Base-by-base conservation (phyloP, 2,329 filamentous ascomycete genomes). In the Diaporthe vexans region DNA sequence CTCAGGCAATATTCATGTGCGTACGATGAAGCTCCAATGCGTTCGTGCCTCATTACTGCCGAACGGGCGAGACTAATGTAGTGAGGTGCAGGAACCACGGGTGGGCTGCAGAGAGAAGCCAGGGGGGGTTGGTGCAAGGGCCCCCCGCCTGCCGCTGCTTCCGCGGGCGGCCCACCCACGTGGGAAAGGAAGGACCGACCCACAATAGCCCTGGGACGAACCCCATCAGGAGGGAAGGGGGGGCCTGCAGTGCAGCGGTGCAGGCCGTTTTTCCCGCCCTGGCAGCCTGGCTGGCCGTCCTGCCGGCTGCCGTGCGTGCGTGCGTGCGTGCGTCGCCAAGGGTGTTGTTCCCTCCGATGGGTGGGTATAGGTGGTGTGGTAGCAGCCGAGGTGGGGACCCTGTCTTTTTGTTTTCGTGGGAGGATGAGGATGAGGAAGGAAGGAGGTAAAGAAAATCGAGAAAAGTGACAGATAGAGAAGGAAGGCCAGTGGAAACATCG, bases 241-340 rank as follows among this genome's bases (percentile, higher is more conserved):
- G 35, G 35, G 35, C 35, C 35, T 2, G 11, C 35, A 11, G 35
- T 37, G 10, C 8, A 11, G n/a, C n/a, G n/a, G 13, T 13, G 37
- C 37, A 40, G 37, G 37, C 37, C 37, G 37, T 40, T 40, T 40
- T 40, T 40, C 37, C 37, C 37, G 37, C 37, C 37, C 11, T 29
- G 29, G n/a, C n/a, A n/a, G n/a, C 10, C 8, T 37, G 7, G 8
- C 35, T 11, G 10, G 4, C 10, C n/a, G 33, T 33, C n/a, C 24
- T 46, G 8, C 61, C 40, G 59, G n/a, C 37, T 63, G 37, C 58
- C 58, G 58, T 48, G 59, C 59, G 59, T 63, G 59, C 59, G 59
- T 63, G 37, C 58, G 58, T 48, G 59, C 59, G 59, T 63, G 59
- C 59, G 59, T 63, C 59, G 61, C 61, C 61, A 65, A 35, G 61